phyloP scores from a whole-genome alignment of 352 stramenopile genomes.

The Paralagenidium karlingii region DNA sequence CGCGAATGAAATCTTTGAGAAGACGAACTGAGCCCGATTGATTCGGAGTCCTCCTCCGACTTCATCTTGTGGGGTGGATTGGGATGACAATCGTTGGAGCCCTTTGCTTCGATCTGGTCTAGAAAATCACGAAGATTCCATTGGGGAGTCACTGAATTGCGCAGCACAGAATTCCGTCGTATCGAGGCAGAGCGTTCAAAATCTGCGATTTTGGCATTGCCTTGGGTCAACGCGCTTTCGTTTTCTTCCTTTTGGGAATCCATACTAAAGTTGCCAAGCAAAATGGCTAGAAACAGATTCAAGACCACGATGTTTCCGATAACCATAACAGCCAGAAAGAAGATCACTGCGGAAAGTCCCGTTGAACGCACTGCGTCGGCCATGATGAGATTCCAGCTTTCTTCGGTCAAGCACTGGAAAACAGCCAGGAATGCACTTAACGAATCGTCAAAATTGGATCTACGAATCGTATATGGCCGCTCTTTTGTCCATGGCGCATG shows the following conservation, averaged over 20 bases:
- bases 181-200: neutral
- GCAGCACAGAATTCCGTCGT: neutral
- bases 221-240: slow-evolving; percentile 10
- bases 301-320: slow-evolving; percentile 79
- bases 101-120: neutral
- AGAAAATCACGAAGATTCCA: no score
- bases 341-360: slow-evolving; percentile 21
- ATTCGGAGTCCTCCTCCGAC: no score
- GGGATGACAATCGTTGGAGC: no score
- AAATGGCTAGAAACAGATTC: slow-evolving; percentile 83
- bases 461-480: slow-evolving; percentile 18
- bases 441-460: slow-evolving; percentile 47
- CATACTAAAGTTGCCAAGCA: slow-evolving; percentile 69
- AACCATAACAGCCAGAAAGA: slow-evolving; percentile 56
- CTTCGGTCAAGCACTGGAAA: slow-evolving; percentile 79
- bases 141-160: neutral
- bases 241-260: slow-evolving; percentile 14
- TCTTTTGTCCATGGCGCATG: slow-evolving; percentile 28
- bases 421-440: slow-evolving; percentile 52
- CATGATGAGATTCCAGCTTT: slow-evolving; percentile 85
- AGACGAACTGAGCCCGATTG: no score
- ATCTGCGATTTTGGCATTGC: slow-evolving; percentile 12
- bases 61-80: neutral
- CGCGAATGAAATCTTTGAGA: no score
- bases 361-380: slow-evolving; percentile 52